Evolutionary conservation across 1,284 basidiomycete genomes (phyloP), one percentile per base, ranked within the genome.

Genomic region (Porodaedalea pini): DNA sequence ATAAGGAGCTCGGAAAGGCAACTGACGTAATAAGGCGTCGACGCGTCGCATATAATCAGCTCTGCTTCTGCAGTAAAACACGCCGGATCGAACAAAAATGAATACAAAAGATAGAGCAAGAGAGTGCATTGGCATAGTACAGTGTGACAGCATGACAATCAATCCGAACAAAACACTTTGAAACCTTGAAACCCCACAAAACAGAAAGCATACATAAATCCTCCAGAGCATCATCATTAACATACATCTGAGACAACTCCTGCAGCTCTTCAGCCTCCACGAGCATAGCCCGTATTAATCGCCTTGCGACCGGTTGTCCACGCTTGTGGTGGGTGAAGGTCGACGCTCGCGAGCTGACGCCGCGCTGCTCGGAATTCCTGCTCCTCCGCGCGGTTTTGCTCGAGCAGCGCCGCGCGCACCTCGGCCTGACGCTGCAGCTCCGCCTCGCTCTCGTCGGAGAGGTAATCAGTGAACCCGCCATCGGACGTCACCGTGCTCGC

Each of bases 381-480:
- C 66, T 91, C 89, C 69, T 91, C 88, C 54, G 82, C 79, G 63
- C 86, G 83, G 61, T 81, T 87, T 71, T 90, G 86, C n/a, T 87
- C 88, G 17, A 87, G 69, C 47, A 87, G 67, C 4, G 83, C 85
- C 2, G 89, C 89, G 62, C 79, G 82, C 25, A 81, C 81, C 65
- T 91, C 89, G 8, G 88, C 88, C 70, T 90, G 88, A 59, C 87
- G 77, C 71, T 91, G 88, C 55, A 91, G 71, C 69, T 91, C 88
- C 41, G 83, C 88, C 65, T 91, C 88, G 13, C 87, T 90, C 70
- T 91, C 88, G 66, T 90, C 88, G 23, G 89, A 91, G 29, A 91
- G 71, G 69, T 91, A 91, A 67, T 91, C 88, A 7, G 88, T 91
- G 66, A 91, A 91, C 11, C 83, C 87, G 7, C 88, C 89, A 64